Base-by-base conservation (phyloP, 2,329 filamentous ascomycete species). In the Trichoderma sp. region DNA sequence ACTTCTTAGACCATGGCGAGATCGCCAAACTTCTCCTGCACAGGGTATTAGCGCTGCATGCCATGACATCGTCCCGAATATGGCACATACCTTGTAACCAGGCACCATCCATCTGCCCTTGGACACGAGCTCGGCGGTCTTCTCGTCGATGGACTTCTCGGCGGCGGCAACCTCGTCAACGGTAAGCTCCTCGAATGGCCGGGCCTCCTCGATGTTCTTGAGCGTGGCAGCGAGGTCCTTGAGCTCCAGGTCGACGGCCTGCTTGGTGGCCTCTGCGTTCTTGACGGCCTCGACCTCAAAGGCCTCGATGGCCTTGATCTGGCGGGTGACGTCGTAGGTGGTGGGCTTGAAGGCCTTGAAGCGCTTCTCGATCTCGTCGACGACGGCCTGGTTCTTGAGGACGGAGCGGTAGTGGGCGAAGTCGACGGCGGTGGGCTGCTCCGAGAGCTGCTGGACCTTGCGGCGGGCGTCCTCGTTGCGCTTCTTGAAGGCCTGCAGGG, bases 71-170 rank as follows among this genome's bases (percentile, higher is more conserved):
- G 12, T 4, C 10, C 12, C 1, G 24, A n/a, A 7, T 6, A 7
- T 6, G 34, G 6, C 65, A 77, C 89, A 74, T 83, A 94, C 94
- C 92, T 97, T 97, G 91, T 99, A 99, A 78, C 95, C 95, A 70
- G 95, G 93, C 77, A 97, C 93, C 83, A 89, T 87, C 95, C 95
- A 99, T 88, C 93, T 92, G 80, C 94, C 94, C 90, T 96, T 97
- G 80, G 92, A 92, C 71, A 99, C 93, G 78, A 99, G 88, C 83
- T 95, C 89, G 75, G 89, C 83, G 74, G 94, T 97, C 87, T 96
- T 96, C 88, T 97, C 89, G 83, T 98, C 94, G 80, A 99, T 97
- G 72, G 96, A 94, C 74, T 95, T 93, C 80, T 93, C 92, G 74
- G 94, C 95, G 73, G 91, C 88, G 68, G 91, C 92, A 79, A 99